A percentile compares a stretch with the other conserved stretches of the same genome.
Evolutionary conservation across 148 eudicot genomes (phyloP).

Genomic region (Vaccinium myrtillus): DNA sequence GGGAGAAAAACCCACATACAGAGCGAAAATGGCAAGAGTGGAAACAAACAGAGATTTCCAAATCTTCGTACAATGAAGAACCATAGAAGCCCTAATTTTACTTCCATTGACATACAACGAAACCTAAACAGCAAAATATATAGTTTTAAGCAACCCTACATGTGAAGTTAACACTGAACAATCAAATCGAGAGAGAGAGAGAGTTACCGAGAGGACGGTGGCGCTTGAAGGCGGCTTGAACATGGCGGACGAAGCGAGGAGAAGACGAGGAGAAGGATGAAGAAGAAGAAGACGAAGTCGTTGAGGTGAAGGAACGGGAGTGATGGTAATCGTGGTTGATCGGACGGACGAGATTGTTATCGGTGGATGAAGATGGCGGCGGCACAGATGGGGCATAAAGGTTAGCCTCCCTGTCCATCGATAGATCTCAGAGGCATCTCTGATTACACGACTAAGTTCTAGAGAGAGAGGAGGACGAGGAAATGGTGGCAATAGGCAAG

Average conservation of each 20-base stretch:
- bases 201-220: conserved; percentile 67
- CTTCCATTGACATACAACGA: not conserved
- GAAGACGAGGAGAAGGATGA: conserved; percentile 38
- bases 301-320: conserved; percentile 31
- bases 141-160: not conserved
- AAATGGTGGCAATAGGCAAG: not conserved
- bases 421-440: conserved; percentile 18
- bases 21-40: no score
- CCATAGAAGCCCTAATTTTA: conserved; percentile 6
- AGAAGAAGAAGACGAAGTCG: conserved; percentile 41
- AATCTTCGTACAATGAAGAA: not conserved
- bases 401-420: conserved; percentile 20
- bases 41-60: not conserved
- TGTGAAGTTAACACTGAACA: not conserved
- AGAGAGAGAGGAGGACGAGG: not conserved
- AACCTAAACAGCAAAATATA: not conserved
- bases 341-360: conserved; percentile 33
- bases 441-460: not conserved
- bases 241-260: conserved; percentile 59
- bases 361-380: conserved; percentile 20
- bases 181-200: not conserved
- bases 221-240: conserved; percentile 90
- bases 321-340: conserved; percentile 35
- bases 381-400: conserved; percentile 39
- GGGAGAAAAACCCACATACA: no score